Evolutionary conservation across 768 basidiomycete species (phyloP), one percentile per base, ranked within the genome.

Genomic region (Pluteus cervinus): DNA sequence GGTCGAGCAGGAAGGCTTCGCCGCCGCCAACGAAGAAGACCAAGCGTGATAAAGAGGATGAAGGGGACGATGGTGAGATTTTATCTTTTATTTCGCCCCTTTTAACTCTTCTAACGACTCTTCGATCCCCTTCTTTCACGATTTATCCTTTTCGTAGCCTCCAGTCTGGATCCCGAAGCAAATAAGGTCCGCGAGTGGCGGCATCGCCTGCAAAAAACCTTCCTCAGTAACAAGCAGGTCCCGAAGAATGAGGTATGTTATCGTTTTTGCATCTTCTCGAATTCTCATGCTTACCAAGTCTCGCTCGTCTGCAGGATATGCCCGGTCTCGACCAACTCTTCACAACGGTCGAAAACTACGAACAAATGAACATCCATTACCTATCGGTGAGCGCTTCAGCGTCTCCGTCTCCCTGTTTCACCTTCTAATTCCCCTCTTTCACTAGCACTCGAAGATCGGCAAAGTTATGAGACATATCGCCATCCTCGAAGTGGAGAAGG

Each of bases 381-480:
- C 73, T 92, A 11, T 54, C 60, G 43, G 61, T 69, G 51, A 44
- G 64, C 54, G 22, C 24, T 43, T 32, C 5, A 20, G 12, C 17
- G 7, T 22, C 33, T 43, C 12, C 38, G 16, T 24, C 20, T 40
- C n/a, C 31, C n/a, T 7, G 14, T 33, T 16, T 22, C 24, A 20
- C 16, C 22, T 34, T 25, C 37, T 30, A 14, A 25, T 34, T 31
- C 23, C 22, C 40, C 32, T 15, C 20, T 41, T 26, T 37, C 14
- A 38, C 48, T 54, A 86, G 79, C 80, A 78, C 61, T 88, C 86
- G 34, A 86, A 87, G 59, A 83, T 86, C 46, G 79, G 76, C 58
- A 83, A 84, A 65, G 87, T 92, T 23, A 87, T 92, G 85, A 85
- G 86, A 49, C 86, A 88, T 60, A 86, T 92, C 49, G 67, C 79